Evolutionary conservation across 2,329 filamentous ascomycete genomes (phyloP), one percentile per base, ranked within the genome.

Genomic region (Calycina marina): DNA sequence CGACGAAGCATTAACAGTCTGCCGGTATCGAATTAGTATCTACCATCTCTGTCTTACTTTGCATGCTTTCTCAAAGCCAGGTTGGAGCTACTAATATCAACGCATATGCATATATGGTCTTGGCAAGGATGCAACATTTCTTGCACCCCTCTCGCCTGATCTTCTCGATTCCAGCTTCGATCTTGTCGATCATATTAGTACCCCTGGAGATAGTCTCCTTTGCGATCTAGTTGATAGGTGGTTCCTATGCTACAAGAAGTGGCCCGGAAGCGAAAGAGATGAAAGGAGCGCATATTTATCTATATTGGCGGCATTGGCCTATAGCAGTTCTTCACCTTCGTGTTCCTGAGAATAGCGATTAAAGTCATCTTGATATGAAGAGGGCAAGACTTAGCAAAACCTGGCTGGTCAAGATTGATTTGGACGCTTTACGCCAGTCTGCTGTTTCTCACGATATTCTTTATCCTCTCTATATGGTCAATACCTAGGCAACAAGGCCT

Each of bases 151-250:
- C 52, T 11, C 52, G 35, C 43, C 48, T 37, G 40, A 51, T 56
- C 3, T 35, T 40, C 18, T 22, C 32, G 4, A 40, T 58, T 17
- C 24, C 31, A 6, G 48, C 53, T 3, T 28, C 46, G 11, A 46
- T 48, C 10, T 49, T 65, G 30, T 56, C 59, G 11, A 52, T 54
- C 16, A 38, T 57, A 25, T 65, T 66, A 32, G 59, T 65, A 11
- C 53, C 53, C 42, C 50, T 62, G 28, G 61, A 64, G 36, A 42
- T 63, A 16, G 30, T 58, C 18, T 58, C 57, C 17, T 46, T 46
- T 32, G 37, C 40, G 4, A 41, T 44, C 14, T 41, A 46, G 25
- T 18, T 65, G 60, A 14, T 40, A 2, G 41, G 41, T 4, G 42
- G 42, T 4, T 33, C 28, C 4, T 37, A 26, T 9, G 38, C 40